Conservation (phyloP, 2,329 filamentous ascomycete species). For the Pleurostoma richardsiae region DNA sequence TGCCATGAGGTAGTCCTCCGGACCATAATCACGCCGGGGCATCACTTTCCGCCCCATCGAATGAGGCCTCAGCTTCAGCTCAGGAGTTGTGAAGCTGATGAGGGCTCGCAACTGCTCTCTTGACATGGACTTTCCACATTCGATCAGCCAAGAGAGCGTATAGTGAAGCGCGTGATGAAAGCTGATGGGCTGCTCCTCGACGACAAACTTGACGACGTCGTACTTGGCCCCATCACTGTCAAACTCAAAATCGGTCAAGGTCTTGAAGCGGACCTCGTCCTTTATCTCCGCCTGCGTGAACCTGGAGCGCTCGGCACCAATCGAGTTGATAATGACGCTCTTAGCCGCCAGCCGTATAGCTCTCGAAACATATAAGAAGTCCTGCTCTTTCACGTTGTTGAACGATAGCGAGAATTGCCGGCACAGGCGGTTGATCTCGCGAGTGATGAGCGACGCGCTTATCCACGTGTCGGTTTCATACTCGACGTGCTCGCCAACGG, state of each 20-base stretch:
- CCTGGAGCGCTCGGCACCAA: conserved; percentile 80
- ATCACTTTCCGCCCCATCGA: conserved; percentile 56
- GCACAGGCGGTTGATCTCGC: conserved; percentile 91
- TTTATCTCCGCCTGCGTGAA: conserved; percentile 88
- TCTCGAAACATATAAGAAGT: conserved; percentile 59
- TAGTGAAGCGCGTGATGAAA: conserved; percentile 98
- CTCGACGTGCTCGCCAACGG: conserved; percentile 92
- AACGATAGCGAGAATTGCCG: conserved; percentile 86
- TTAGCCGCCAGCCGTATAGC: conserved; percentile 74
- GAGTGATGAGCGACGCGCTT: conserved; percentile 85
- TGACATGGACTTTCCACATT: conserved; percentile 75
- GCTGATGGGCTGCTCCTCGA: conserved; percentile 87
- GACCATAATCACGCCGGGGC: conserved; percentile 49
- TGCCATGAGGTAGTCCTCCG: conserved; percentile 78
- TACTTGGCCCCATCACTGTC: conserved; percentile 54
- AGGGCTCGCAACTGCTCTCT: conserved; percentile 61
- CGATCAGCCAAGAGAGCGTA: conserved; percentile 90
- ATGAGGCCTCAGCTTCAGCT: conserved; percentile 61
- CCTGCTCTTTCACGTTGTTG: conserved; percentile 59
- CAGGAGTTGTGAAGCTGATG: conserved; percentile 65
- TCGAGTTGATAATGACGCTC: conserved; percentile 80
- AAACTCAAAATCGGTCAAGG: conserved; percentile 73
- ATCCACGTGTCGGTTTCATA: conserved; percentile 99
- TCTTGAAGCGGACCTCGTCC: conserved; percentile 78
- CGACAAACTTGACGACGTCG: conserved; percentile 76